A percentile compares a stretch with the other conserved stretches of the same genome.
phyloP scores from a whole-genome alignment of 1,139 yeast species.

The Hyphopichia burtonii region DNA sequence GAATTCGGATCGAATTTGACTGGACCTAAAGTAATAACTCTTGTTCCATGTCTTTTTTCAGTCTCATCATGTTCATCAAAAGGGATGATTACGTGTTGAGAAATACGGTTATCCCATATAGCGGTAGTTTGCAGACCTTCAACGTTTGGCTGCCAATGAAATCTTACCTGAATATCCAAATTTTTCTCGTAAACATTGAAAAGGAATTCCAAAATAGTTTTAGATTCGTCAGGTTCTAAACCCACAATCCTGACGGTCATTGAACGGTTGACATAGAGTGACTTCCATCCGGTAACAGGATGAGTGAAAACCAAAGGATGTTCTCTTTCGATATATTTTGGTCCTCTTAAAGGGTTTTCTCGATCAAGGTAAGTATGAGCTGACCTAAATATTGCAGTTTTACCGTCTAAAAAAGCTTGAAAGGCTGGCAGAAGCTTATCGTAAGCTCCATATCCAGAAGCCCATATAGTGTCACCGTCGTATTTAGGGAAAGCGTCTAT shows the following conservation, averaged over 20 bases:
- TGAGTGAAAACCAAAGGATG: slow-evolving; percentile 28
- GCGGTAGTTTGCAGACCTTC: slow-evolving; percentile 48
- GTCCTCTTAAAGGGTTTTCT: slow-evolving; percentile 20
- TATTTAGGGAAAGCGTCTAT: slow-evolving; percentile 18
- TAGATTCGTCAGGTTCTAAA: slow-evolving; percentile 20
- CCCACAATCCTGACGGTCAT: slow-evolving; percentile 27
- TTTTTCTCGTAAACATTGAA: slow-evolving; percentile 22
- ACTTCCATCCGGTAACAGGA: slow-evolving; percentile 31
- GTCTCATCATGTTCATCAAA: slow-evolving; percentile 43
- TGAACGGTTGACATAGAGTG: slow-evolving; percentile 21
- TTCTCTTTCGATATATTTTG: slow-evolving; percentile 21
- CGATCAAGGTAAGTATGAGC: slow-evolving; percentile 19
- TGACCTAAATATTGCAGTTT: slow-evolving; percentile 20
- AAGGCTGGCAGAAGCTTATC: slow-evolving; percentile 21
- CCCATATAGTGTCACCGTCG: slow-evolving; percentile 22
- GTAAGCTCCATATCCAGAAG: slow-evolving; percentile 22
- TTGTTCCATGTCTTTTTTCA: slow-evolving; percentile 47
- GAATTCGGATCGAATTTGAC: slow-evolving; percentile 30
- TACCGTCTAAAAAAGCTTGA: slow-evolving; percentile 21
- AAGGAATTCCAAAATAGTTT: slow-evolving; percentile 21
- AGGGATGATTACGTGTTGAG: slow-evolving; percentile 40
- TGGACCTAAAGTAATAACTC: slow-evolving; percentile 52
- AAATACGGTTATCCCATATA: slow-evolving; percentile 50
- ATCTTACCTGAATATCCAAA: slow-evolving; percentile 41
- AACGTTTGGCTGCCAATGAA: slow-evolving; percentile 46